Evolutionary conservation across 371 early-diverging fungal species (phyloP).

Genomic region (Batrachochytrium dendrobatidis): DNA sequence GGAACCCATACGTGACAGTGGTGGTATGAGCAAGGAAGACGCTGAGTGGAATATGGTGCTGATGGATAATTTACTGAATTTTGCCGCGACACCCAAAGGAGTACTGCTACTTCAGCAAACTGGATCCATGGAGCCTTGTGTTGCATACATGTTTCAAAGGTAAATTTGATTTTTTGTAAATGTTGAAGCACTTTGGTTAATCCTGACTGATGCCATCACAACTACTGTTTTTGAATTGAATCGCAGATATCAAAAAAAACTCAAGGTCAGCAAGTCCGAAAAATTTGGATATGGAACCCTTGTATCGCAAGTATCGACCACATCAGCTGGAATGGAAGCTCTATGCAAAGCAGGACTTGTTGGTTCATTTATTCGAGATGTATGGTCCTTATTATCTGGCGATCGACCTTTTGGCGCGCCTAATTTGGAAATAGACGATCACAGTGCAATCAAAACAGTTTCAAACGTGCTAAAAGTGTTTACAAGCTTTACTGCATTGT

Average conservation of each 20-base stretch:
- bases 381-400: conserved; percentile 24
- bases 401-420: conserved; percentile 14
- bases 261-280: conserved; percentile 39
- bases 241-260: conserved; percentile 34
- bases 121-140: conserved; percentile 31
- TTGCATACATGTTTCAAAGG: conserved; percentile 36
- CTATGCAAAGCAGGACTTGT: conserved; percentile 26
- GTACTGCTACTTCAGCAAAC: conserved; percentile 27
- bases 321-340: conserved; percentile 34
- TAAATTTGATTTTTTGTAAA: conserved; percentile 8
- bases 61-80: conserved; percentile 39
- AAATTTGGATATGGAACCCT: conserved; percentile 44
- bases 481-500: conserved; percentile 30
- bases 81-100: conserved; percentile 40
- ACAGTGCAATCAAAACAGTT: conserved; percentile 21
- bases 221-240: neutral
- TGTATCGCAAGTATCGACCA: conserved; percentile 37
- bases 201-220: neutral
- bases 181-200: neutral
- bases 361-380: conserved; percentile 18
- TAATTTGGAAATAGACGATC: conserved; percentile 24
- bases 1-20: neutral
- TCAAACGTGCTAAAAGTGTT: conserved; percentile 27
- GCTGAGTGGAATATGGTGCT: conserved; percentile 25
- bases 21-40: neutral